Base-by-base conservation (phyloP, 2,329 filamentous ascomycete species). In the Stagonosporopsis cucurbitacearum region DNA sequence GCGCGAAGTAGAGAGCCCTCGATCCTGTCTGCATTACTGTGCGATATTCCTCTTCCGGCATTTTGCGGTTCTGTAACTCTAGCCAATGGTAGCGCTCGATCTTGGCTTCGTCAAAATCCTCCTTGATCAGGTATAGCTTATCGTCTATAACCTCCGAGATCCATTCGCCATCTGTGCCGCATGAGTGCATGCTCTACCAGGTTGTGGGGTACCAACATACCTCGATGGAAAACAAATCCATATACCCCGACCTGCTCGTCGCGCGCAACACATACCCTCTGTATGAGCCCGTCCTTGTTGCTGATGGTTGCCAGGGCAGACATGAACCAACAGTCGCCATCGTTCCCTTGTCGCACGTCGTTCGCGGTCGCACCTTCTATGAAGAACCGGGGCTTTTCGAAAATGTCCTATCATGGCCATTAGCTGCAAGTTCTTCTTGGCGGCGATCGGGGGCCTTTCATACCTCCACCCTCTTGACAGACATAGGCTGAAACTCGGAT, bases 111-210 rank as follows among this genome's bases (percentile, higher is more conserved):
- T 96, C 90, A 79, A 91, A 96, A 69, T 90, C 88, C 4, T 91
- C 89, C 1, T 90, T 91, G 57, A 88, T 90, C 17, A 96, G 83
- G 72, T 91, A 96, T 2, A 96, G 82, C 76, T 96, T 96, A 75
- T 96, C 92, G 69, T 96, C 92, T 56, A 96, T 87, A 59, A 96
- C 93, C 54, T 90, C 92, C 65, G 92, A 92, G 53, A 94, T 90
- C 92, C 92, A 96, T 75, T 95, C 91, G 49, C 92, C 92, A 64
- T 94, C 91, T 84, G 62, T 43, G 42, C 44, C 13, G 51, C 15
- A 58, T 75, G 40, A 75, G 71, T 58, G 39, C 28, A 45, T 50
- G 52, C 47, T 54, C 44, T 48, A 33, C 46, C 42, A 6, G 33
- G 45, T 12, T 32, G 37, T 52, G n/a, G 25, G 25, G 8, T 28